Evolutionary conservation across 768 basidiomycete species (phyloP).

Genomic region (Trametes coccinea): DNA sequence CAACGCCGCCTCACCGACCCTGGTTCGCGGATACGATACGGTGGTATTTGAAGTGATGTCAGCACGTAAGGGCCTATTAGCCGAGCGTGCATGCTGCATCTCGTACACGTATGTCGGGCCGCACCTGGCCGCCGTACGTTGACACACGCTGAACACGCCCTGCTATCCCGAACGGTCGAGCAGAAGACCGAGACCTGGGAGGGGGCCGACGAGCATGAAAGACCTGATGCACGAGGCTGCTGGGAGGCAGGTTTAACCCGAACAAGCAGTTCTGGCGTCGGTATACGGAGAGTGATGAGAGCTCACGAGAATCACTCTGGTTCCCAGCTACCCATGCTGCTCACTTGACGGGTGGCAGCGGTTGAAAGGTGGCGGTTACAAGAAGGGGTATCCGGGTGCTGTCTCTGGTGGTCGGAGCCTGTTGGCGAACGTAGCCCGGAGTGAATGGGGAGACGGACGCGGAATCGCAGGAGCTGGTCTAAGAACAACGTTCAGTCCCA

Average conservation of each 20-base stretch:
- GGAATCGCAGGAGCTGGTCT: background rate
- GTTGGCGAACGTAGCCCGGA: background rate
- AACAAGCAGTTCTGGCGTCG: slow-evolving; percentile 11
- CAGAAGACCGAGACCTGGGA: background rate
- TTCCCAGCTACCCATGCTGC: background rate
- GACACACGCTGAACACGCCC: slow-evolving; percentile 3
- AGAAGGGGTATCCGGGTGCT: slow-evolving; percentile 7
- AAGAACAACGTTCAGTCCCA: background rate
- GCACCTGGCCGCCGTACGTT: background rate
- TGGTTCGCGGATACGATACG: background rate
- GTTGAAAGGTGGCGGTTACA: slow-evolving; percentile 10
- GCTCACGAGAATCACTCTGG: background rate
- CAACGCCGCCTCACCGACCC: slow-evolving; percentile 3
- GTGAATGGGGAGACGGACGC: background rate
- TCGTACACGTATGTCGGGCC: background rate
- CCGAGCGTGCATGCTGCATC: background rate
- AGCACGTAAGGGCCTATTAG: background rate
- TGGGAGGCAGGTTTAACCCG: slow-evolving; percentile 12
- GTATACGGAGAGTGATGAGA: slow-evolving; percentile 11
- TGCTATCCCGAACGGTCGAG: background rate
- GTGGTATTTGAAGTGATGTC: background rate
- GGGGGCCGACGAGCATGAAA: slow-evolving; percentile 6
- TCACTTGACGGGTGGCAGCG: background rate
- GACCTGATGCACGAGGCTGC: slow-evolving; percentile 17
- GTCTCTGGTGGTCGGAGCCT: background rate